Conservation (phyloP, 2,329 filamentous ascomycete genomes). For the Trichoderma sp. region DNA sequence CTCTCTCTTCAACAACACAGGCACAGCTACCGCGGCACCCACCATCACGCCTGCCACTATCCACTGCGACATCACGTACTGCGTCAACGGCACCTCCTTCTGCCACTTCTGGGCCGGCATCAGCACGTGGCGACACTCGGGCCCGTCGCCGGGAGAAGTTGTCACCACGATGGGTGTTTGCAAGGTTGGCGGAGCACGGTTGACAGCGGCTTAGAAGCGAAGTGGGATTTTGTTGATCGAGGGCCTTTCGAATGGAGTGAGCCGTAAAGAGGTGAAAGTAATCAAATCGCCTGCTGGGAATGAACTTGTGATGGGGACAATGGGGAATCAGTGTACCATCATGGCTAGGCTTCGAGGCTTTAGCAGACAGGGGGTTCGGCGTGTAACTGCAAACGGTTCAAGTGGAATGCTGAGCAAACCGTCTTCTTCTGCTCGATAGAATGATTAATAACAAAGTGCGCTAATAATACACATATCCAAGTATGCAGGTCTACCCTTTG, state of each 20-base stretch:
- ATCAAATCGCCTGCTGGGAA: not conserved
- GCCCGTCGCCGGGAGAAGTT: conserved; percentile 38
- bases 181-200: conserved; percentile 9
- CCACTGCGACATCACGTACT: conserved; percentile 37
- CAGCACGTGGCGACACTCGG: conserved; percentile 35
- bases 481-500: not conserved
- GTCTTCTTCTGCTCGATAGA: not conserved
- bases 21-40: not conserved
- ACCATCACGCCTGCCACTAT: conserved; percentile 5
- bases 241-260: not conserved
- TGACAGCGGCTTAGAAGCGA: not conserved
- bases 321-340: not conserved
- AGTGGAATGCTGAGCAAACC: not conserved
- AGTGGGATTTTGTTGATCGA: not conserved
- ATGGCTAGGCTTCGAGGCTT: not conserved
- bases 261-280: too few species aligned
- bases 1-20: not conserved
- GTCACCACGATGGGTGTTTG: conserved; percentile 30
- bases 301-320: too few species aligned
- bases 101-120: conserved; percentile 41
- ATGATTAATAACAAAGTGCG: not conserved
- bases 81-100: conserved; percentile 34
- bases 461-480: not conserved
- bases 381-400: not conserved
- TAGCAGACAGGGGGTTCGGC: not conserved